Base-by-base conservation (phyloP, 1,284 basidiomycete genomes). In the Trichosporon faecale region DNA sequence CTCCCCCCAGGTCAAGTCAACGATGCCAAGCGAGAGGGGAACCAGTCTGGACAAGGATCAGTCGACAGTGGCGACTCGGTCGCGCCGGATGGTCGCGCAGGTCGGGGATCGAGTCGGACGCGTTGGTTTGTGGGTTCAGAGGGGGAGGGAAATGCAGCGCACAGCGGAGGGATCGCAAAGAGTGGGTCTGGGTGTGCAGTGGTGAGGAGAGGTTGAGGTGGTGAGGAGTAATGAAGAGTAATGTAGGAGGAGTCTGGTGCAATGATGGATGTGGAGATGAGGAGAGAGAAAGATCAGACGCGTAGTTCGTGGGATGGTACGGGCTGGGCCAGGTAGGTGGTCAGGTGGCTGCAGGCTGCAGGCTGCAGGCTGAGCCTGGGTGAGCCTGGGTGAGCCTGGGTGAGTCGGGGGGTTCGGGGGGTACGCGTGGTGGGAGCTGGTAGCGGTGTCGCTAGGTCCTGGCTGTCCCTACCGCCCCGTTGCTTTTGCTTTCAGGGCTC, bases 201-300 rank as follows among this genome's bases (percentile, higher is more conserved):
- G 57, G 6, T 6, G 5, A 12, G 57, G 57, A 18, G 57, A n/a
- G 29, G 29, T 16, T 9, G 14, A 14, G 12, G 27, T n/a, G 16
- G 18, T 3, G 14, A 27, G n/a, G 29, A 7, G n/a, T 14, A 18
- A 65, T 33, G 37, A 4, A 46, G 44, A 46, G 29, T 29, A 66
- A 29, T 25, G 44, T 40, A 12, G 6, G 21, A 27, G 37, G 23
- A n/a, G 64, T 44, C 35, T 44, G 37, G 14, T 25, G 27, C 16
- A 60, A 65, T 40, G 44, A 44, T 65, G 64, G 64, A 44, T n/a
- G 21, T n/a, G 64, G 64, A 65, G 37, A 25, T 65, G 64, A 25
- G n/a, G 49, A 52, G 49, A 49, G 46, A 49, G 64, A 65, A 49
- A 49, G 44, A 65, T 44, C 64, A 65, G 37, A 65, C 37, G 37